A percentile compares a stretch with the other conserved stretches of the same genome.
Conservation (phyloP, 148 eudicot genomes). For the Vaccinium vitisidaea region DNA sequence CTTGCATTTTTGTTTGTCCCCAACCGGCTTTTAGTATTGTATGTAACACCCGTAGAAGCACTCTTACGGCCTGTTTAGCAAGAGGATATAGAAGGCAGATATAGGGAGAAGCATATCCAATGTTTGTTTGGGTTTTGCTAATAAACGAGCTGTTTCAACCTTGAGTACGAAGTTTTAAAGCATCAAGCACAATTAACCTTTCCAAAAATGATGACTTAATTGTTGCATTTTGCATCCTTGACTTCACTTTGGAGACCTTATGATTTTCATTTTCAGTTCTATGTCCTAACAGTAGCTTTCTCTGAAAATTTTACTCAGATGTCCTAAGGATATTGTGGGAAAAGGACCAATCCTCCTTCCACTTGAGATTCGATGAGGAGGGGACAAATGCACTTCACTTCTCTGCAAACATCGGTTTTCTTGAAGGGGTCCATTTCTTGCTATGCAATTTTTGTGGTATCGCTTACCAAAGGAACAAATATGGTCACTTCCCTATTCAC, state of each 20-base stretch:
- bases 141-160: no score
- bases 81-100: no score
- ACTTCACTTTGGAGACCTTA: not conserved
- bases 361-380: conserved; percentile 6
- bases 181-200: no score
- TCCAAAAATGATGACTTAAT: no score
- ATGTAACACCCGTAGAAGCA: no score
- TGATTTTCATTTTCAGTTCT: not conserved
- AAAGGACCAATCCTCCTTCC: conserved; percentile 19
- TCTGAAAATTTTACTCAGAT: conserved; percentile 1
- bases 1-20: no score
- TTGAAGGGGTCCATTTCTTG: conserved; percentile 27
- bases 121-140: no score
- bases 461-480: conserved; percentile 19
- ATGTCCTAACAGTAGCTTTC: not conserved
- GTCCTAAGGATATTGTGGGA: conserved; percentile 23
- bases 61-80: no score
- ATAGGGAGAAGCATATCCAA: no score
- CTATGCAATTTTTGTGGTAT: not conserved
- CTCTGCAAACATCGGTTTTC: conserved; percentile 18
- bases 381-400: conserved; percentile 26
- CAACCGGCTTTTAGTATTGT: no score
- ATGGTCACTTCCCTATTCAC: conserved; percentile 28
- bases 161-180: no score
- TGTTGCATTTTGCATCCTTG: not conserved